phyloP scores from a whole-genome alignment of 371 early-diverging fungal species.

The Parasitella parasitica region DNA sequence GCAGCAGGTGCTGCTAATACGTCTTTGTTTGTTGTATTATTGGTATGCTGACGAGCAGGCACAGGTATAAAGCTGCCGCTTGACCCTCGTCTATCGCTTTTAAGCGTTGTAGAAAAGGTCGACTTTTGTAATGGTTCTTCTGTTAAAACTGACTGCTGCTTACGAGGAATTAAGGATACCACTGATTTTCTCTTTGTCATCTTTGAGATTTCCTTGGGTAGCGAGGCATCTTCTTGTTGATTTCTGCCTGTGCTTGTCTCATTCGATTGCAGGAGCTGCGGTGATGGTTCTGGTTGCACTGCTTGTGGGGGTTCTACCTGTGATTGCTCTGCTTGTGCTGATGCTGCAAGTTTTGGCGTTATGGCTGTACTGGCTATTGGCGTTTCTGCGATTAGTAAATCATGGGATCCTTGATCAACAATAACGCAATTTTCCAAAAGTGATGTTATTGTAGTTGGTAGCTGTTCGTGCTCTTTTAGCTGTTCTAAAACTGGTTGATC shows the following conservation, averaged over 20 bases:
- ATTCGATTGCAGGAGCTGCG: too few relatives aligned
- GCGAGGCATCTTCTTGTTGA: not conserved
- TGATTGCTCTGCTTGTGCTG: not conserved
- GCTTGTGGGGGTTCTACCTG: not conserved
- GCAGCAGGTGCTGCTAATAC: not conserved
- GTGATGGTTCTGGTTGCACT: not conserved
- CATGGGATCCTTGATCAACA: not conserved
- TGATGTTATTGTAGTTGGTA: not conserved
- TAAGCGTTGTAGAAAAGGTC: too few relatives aligned
- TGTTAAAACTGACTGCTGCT: not conserved
- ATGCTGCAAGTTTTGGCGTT: not conserved
- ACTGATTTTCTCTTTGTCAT: not conserved
- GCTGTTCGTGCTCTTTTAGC: not conserved
- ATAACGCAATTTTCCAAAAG: not conserved
- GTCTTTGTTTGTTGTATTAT: not conserved
- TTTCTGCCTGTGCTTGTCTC: too few relatives aligned
- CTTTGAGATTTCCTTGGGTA: not conserved
- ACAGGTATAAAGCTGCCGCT: constrained; percentile 1
- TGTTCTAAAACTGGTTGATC: not conserved
- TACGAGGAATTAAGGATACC: not conserved
- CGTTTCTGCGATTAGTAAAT: not conserved
- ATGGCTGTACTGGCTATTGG: not conserved
- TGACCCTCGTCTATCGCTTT: not conserved
- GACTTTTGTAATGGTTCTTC: not conserved
- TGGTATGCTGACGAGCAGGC: not conserved